phyloP scores from a whole-genome alignment of 495 filamentous ascomycete genomes.

The Amphirosellinia nigrospora region DNA sequence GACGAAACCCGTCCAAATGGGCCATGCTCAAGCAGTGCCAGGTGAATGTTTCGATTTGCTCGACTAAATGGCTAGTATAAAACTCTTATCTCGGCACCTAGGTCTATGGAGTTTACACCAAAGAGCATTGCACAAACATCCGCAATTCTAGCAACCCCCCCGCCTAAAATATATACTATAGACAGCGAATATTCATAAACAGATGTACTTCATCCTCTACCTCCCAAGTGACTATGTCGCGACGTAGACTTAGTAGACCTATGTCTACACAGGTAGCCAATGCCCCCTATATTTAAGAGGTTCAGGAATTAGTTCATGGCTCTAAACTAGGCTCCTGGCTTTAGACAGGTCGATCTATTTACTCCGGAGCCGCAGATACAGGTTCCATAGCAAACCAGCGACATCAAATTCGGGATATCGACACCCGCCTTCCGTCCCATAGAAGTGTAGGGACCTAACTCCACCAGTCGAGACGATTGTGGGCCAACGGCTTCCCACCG shows the following conservation, averaged over 20 bases:
- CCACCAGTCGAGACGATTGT: neutral
- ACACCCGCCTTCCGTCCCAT: neutral
- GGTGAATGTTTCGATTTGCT: neutral
- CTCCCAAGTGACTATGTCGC: no score
- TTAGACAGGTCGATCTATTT: no score
- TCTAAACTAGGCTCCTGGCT: no score
- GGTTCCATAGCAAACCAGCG: neutral
- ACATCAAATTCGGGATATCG: neutral
- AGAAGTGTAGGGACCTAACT: neutral
- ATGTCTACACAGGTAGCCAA: no score
- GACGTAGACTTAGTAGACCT: no score
- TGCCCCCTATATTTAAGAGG: no score
- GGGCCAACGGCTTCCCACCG: neutral
- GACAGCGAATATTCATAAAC: neutral
- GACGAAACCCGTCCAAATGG: no score
- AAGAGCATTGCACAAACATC: neutral
- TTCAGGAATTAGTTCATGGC: no score
- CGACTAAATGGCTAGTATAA: neutral
- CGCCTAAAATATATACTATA: neutral
- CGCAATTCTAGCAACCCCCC: neutral
- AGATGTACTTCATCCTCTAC: neutral
- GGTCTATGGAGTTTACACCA: neutral
- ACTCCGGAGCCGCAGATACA: neutral
- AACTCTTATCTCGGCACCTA: neutral
- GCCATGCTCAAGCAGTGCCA: neutral